A percentile compares a stretch with the other conserved stretches of the same genome.
Conservation (phyloP, 2,329 filamentous ascomycete species). For the Colletotrichum noveboracense region DNA sequence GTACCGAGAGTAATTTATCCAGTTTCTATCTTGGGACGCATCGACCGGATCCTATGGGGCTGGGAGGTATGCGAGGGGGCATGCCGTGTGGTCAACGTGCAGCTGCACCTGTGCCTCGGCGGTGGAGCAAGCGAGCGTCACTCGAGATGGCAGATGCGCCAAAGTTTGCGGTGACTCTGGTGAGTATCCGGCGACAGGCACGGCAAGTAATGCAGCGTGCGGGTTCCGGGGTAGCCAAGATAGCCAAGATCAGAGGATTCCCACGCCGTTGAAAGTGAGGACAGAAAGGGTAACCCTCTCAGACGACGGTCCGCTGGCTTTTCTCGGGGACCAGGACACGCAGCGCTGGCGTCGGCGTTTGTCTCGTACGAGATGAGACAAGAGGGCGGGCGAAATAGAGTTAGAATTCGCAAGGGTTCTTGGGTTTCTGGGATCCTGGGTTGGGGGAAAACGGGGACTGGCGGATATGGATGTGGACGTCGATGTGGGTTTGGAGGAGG, state of each 20-base stretch:
- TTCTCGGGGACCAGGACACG: not conserved
- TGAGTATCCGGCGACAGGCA: not conserved
- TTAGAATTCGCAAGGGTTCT: conserved; percentile 7
- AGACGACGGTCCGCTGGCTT: not conserved
- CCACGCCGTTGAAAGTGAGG: not conserved
- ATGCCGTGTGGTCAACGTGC: conserved; percentile 18
- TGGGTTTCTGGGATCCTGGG: not conserved
- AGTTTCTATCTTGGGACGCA: conserved; percentile 5
- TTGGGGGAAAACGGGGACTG: not conserved
- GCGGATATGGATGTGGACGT: not conserved
- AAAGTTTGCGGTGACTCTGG: not conserved
- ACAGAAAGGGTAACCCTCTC: not conserved
- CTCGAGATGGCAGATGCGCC: conserved; percentile 6
- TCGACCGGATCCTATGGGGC: conserved; percentile 9
- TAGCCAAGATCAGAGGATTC: not conserved
- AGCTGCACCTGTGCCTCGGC: conserved; percentile 7
- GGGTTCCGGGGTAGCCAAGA: not conserved
- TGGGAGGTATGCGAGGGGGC: not conserved
- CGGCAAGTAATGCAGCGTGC: not conserved
- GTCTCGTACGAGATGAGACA: conserved; percentile 14
- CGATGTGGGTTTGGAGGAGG: not conserved
- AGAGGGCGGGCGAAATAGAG: not conserved
- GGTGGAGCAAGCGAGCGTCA: conserved; percentile 11
- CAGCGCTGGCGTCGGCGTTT: not conserved
- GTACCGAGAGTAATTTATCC: conserved; percentile 15